Evolutionary conservation across 2,329 filamentous ascomycete species (phyloP).

Genomic region (Colletotrichum tamarilloi): DNA sequence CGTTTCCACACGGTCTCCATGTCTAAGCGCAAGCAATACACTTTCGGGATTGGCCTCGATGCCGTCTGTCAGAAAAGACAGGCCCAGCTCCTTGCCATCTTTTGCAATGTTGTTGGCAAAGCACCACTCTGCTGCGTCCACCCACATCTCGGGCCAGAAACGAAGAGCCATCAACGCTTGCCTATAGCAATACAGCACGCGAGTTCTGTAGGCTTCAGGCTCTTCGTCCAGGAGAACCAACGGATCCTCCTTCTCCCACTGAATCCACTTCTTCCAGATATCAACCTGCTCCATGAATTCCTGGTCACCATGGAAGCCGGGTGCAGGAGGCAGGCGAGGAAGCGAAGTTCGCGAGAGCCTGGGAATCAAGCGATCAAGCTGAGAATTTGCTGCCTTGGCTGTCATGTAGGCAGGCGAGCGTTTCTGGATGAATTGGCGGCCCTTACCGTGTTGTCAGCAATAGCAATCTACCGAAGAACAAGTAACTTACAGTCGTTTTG

Average conservation of each 20-base stretch:
- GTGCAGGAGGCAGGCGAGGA: slow-evolving; percentile 83
- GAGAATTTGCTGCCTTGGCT: slow-evolving; percentile 88
- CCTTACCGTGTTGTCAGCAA: slow-evolving; percentile 67
- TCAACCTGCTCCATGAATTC: slow-evolving; percentile 88
- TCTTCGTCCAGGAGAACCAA: slow-evolving; percentile 89
- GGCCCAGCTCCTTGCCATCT: slow-evolving; percentile 71
- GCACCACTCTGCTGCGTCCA: slow-evolving; percentile 93
- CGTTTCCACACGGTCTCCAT: slow-evolving; percentile 87
- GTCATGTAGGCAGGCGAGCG: slow-evolving; percentile 96
- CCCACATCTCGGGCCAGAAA: slow-evolving; percentile 97
- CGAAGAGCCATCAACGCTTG: slow-evolving; percentile 92
- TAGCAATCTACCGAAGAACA: neutral
- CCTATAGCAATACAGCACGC: slow-evolving; percentile 91
- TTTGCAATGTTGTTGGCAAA: slow-evolving; percentile 77
- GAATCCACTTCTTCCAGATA: slow-evolving; percentile 93
- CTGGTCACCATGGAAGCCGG: slow-evolving; percentile 86
- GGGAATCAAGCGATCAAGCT: slow-evolving; percentile 88
- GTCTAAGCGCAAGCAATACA: slow-evolving; percentile 88
- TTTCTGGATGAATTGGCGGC: slow-evolving; percentile 94
- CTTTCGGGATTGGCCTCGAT: slow-evolving; percentile 94
- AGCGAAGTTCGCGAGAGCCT: slow-evolving; percentile 81
- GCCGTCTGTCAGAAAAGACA: slow-evolving; percentile 83
- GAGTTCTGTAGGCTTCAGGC: slow-evolving; percentile 76
- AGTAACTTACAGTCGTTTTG: slow-evolving; percentile 80
- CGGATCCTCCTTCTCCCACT: slow-evolving; percentile 95